Percentiles rank a stretch among this genome's conserved stretches.
These are phyloP conservation scores for Calonectria crousiana DNA, from an alignment of 2,329 filamentous ascomycete species.

Conservation along the genomic window DNA sequence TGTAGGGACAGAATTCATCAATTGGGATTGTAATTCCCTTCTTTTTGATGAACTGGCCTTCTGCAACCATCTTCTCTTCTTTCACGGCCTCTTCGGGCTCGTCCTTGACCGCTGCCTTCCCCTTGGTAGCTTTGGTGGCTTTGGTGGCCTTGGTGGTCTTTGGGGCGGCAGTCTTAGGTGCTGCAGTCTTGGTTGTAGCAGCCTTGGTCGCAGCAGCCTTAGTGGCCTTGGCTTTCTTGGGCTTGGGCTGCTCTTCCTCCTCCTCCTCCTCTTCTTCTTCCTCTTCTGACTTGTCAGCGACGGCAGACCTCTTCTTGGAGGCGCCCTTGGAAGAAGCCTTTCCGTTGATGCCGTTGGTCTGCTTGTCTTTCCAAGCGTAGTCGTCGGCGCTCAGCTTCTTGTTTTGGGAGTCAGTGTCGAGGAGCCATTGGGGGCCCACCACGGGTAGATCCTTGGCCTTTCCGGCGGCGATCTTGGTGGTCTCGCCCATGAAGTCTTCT, in stretches of 20 bases:
- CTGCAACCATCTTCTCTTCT: conserved; percentile 52
- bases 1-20: conserved; percentile 58
- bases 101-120: conserved; percentile 28
- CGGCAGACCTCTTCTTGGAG: conserved; percentile 45
- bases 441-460: conserved; percentile 63
- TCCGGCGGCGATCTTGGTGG: conserved; percentile 65
- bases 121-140: conserved; percentile 34
- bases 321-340: conserved; percentile 34
- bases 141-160: conserved; percentile 39
- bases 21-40: conserved; percentile 61
- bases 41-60: conserved; percentile 61
- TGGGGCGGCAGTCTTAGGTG: conserved; percentile 10
- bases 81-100: conserved; percentile 43
- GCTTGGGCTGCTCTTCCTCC: conserved; percentile 42
- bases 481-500: conserved; percentile 62
- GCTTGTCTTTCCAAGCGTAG: conserved; percentile 45
- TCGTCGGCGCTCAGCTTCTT: conserved; percentile 40
- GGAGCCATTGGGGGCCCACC: conserved; percentile 72
- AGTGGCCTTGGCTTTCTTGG: conserved; percentile 45
- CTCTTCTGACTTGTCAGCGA: conserved; percentile 31
- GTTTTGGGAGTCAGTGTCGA: conserved; percentile 60
- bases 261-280: conserved; percentile 39
- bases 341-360: conserved; percentile 38
- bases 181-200: conserved; percentile 26
- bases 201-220: conserved; percentile 23